Base-by-base conservation (phyloP, 2,329 filamentous ascomycete species). In the Pseudocercospora pini-densiflorae region DNA sequence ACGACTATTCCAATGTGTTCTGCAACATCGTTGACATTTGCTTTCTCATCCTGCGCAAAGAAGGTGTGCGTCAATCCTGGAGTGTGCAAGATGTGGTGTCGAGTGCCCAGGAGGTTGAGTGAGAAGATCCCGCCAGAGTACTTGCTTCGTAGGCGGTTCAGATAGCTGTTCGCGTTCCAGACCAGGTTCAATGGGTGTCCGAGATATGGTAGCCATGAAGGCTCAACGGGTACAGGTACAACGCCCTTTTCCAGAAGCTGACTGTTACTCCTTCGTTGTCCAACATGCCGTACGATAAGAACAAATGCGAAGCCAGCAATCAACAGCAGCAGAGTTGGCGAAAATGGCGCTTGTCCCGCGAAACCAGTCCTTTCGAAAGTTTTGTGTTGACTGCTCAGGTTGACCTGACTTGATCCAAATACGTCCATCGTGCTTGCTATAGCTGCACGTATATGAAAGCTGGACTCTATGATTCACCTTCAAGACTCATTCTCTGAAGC, bases 101-200 rank as follows among this genome's bases (percentile, higher is more conserved):
- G 83, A 33, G 78, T 75, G 51, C 84, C 83, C 40, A 80, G 80
- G 57, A 85, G 75, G 64, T 84, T 81, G 61, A 86, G 81, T 47
- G 82, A 78, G 68, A 86, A 81, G 16, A 86, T 79, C 31, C 77
- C 78, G 5, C 72, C 77, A 65, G 75, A 79, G 71, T 76, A 77
- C 64, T 73, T 78, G 60, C 77, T 79, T 77, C 73, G 67, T n/a
- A 83, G 74, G 61, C 77, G 77, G 43, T 76, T 76, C 65, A 86
- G 73, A 70, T 85, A 82, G 12, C 71, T 70, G 49, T 82, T 76
- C 59, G 82, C 80, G 47, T 82, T 74, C 71, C 82, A 79, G 21
- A 81, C 75, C 69, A 82, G 78, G 69, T 87, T 84, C 24, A 84
- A 70, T 5, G 82, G 79, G 78, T 89, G 85, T 45, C 86, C 45